These are phyloP conservation scores for Solanum virginianum DNA, from an alignment of 257 asterid genomes.

Conservation along the genomic window DNA sequence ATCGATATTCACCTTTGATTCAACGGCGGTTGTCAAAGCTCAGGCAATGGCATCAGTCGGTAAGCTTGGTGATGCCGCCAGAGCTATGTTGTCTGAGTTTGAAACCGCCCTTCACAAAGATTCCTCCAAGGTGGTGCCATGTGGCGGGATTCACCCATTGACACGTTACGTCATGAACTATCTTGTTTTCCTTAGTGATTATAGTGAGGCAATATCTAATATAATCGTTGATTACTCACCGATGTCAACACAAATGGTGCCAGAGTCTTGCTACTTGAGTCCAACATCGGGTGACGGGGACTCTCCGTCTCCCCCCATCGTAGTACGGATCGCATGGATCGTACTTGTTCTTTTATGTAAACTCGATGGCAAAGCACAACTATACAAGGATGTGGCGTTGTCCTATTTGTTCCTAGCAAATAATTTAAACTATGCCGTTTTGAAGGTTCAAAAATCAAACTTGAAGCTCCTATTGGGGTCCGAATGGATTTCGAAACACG, in stretches of 20 bases:
- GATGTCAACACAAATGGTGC: conserved; percentile 16
- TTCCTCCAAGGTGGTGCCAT: conserved; percentile 35
- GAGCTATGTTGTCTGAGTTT: conserved; percentile 43
- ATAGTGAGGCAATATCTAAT: conserved; percentile 58
- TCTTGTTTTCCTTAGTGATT: conserved; percentile 56
- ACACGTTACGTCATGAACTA: conserved; percentile 87
- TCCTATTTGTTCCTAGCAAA: conserved; percentile 65
- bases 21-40: conserved; percentile 27
- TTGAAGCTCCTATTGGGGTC: conserved; percentile 46
- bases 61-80: conserved; percentile 55
- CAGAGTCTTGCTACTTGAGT: conserved; percentile 44
- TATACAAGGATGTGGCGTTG: conserved; percentile 49
- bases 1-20: conserved; percentile 34
- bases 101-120: conserved; percentile 76
- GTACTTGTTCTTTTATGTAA: conserved; percentile 66
- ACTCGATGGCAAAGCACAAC: conserved; percentile 58
- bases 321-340: conserved; percentile 52
- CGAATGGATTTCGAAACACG: conserved; percentile 50
- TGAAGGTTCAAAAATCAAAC: conserved; percentile 44
- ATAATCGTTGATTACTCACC: conserved; percentile 41
- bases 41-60: conserved; percentile 49
- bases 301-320: conserved; percentile 21
- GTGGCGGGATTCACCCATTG: conserved; percentile 71
- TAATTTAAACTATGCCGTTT: conserved; percentile 62
- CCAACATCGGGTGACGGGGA: conserved; percentile 7